Base-by-base conservation (phyloP, 768 basidiomycete species). In the Epithele typhae region DNA sequence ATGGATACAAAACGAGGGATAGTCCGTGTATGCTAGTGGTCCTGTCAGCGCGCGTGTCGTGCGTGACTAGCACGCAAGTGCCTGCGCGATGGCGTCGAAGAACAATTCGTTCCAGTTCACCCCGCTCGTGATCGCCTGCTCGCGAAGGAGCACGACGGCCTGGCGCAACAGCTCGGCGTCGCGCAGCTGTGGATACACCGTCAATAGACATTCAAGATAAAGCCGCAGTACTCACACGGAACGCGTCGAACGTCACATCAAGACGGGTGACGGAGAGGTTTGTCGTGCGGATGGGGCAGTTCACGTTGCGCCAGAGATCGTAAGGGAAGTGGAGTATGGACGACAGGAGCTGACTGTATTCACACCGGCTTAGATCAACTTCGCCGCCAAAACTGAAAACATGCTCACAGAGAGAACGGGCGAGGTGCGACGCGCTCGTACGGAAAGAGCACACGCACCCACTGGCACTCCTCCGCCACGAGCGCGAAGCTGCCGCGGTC, bases 131-230 rank as follows among this genome's bases (percentile, higher is more conserved):
- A 43, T 44, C 38, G 56, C 39, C 41, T 54, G 56, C 43, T 56
- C 55, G 25, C 54, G 53, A 0, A 46, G 19, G 14, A 57, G 43
- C 1, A 48, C 35, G 30, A 60, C 27, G 27, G 45, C 56, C 41
- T 75, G 68, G 25, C 57, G 57, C 5, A 73, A 35, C 11, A 72
- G 59, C 47, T 73, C 68, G 11, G 74, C 69, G 46, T 76, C 73
- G 5, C 68, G 65, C 9, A 75, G 51, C 60, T 62, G 21, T 3
- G 19, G 19, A 17, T 14, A 30, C 27, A 30, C 3, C 5, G 47
- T 47, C 14, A 49, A 44, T 6, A 22, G 4, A 30, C 14, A 12
- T 25, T 9, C 15, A 17, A 19, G 4, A 25, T 2, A 4, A 35
- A 30, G 19, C 18, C 2, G 12, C 3, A 1, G 23, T 3, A 53